Base-by-base conservation (phyloP, 352 stramenopile genomes). In the Thraustotheca clavata region DNA sequence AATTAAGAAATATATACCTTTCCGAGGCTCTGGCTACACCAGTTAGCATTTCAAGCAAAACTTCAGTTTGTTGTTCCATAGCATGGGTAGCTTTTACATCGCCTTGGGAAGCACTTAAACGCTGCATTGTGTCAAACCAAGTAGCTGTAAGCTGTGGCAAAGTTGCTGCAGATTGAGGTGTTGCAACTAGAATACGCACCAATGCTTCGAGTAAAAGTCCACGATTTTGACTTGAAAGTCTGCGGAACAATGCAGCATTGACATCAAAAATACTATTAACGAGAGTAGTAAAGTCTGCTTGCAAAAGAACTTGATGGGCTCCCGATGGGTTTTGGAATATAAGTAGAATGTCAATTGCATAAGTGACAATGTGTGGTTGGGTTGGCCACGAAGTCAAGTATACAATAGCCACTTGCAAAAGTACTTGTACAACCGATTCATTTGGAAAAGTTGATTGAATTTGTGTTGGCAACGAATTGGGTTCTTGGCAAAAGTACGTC, bases 351-450 rank as follows among this genome's bases (percentile, higher is more conserved):
- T 91, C 74, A 48, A 94, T 87, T 4, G 90, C 67, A 33, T 94
- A 81, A 66, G 92, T 71, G 75, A 91, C 91, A 46, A 94, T 82
- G 3, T 90, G 69, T 0, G 85, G 83, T 29, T 94, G 81, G 0
- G 83, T 91, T 0, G 84, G 76, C 85, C 85, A 94, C 66, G 91
- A 76, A 34, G 89, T 72, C 35, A 94, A 50, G 39, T 92, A 94
- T 24, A 83, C 50, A 5, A 77, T 85, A 35, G 71, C 71, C 40
- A 86, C 73, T 57, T 91, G 73, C 1, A 91, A 71, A 16, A 92
- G 68, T 38, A 94, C 89, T 46, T 78, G 79, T 16, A 91, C 67
- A 8, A 94, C 59, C 34, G 90, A 77, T 1, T 67, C 73, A 81
- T 39, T 73, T 74, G 72, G 80, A 72, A 92, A 90, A 32, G 87